Evolutionary conservation across 345 rosid species (phyloP).

Genomic region (Linum tenue): DNA sequence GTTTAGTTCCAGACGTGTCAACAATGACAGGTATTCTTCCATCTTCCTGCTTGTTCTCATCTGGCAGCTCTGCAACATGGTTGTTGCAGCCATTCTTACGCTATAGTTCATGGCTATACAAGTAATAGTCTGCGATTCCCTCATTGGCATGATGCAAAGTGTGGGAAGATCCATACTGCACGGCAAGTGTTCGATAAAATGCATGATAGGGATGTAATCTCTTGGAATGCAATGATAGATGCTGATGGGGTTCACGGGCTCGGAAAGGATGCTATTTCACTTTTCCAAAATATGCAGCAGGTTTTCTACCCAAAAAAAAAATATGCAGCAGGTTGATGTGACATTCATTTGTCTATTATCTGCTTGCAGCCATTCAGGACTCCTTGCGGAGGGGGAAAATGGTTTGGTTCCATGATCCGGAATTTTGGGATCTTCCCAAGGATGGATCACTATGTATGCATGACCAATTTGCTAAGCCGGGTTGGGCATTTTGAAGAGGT

Average conservation of each 20-base stretch:
- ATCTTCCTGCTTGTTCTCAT: slow-evolving; percentile 45
- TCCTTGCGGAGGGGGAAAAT: slow-evolving; percentile 40
- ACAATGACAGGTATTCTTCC: slow-evolving; percentile 32
- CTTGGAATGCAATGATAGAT: slow-evolving; percentile 54
- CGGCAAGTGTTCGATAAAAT: slow-evolving; percentile 39
- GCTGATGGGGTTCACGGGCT: slow-evolving; percentile 51
- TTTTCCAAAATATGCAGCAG: slow-evolving; percentile 38
- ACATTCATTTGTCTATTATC: slow-evolving; percentile 45
- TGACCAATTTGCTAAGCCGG: slow-evolving; percentile 50
- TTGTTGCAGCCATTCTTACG: slow-evolving; percentile 31
- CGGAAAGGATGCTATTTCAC: slow-evolving; percentile 35
- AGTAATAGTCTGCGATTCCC: slow-evolving; percentile 39
- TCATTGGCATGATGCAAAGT: slow-evolving; percentile 54
- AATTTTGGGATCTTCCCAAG: slow-evolving; percentile 32
- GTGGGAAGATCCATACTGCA: slow-evolving; percentile 43
- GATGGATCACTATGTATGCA: slow-evolving; percentile 53
- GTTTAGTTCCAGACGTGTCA: slow-evolving; percentile 19
- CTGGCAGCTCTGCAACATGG: slow-evolving; percentile 36
- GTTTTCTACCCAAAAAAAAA: too few species aligned
- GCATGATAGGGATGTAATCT: slow-evolving; percentile 29
- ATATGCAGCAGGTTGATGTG: slow-evolving; percentile 23
- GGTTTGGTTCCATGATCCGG: slow-evolving; percentile 32
- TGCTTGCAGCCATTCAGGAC: slow-evolving; percentile 68
- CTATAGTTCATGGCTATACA: slow-evolving; percentile 27
- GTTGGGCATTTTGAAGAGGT: slow-evolving; percentile 43